phyloP scores from a whole-genome alignment of 495 filamentous ascomycete species.

The Penicillium atrosanguineum region DNA sequence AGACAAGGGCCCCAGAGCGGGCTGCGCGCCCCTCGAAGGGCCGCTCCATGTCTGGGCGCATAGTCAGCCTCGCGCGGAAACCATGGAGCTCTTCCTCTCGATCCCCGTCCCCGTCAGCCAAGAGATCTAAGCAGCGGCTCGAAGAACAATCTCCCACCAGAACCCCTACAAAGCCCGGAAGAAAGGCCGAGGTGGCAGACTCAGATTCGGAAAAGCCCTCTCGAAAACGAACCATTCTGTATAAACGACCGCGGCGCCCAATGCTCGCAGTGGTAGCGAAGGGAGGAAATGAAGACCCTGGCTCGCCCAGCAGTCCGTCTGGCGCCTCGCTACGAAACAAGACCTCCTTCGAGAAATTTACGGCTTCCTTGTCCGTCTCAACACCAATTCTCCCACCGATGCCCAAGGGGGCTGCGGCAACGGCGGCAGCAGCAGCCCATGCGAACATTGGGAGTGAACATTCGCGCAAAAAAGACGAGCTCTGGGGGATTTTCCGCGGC shows the following conservation, averaged over 20 bases:
- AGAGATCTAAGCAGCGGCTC: slow-evolving; percentile 28
- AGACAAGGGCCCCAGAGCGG: slow-evolving; percentile 39
- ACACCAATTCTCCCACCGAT: slow-evolving; percentile 51
- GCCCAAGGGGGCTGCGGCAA: slow-evolving; percentile 39
- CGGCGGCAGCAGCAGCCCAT: slow-evolving; percentile 35
- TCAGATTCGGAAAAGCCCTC: slow-evolving; percentile 25
- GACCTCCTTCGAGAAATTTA: slow-evolving; percentile 58
- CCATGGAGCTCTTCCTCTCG: slow-evolving; percentile 66
- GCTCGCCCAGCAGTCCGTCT: slow-evolving; percentile 43
- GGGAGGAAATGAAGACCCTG: slow-evolving; percentile 39
- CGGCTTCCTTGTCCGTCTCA: slow-evolving; percentile 44
- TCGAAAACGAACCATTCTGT: slow-evolving; percentile 39
- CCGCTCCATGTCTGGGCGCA: slow-evolving; percentile 59
- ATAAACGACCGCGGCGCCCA: slow-evolving; percentile 50
- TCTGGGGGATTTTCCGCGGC: slow-evolving; percentile 82
- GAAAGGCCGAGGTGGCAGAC: slow-evolving; percentile 26
- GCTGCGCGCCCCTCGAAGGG: slow-evolving; percentile 44
- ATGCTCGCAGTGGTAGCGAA: slow-evolving; percentile 50
- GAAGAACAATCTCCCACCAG: slow-evolving; percentile 39
- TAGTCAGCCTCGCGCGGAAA: slow-evolving; percentile 63
- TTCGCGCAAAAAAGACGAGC: slow-evolving; percentile 69
- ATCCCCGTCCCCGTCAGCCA: slow-evolving; percentile 57
- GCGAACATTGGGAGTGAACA: slow-evolving; percentile 32
- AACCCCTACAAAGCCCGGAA: slow-evolving; percentile 7
- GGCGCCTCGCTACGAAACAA: slow-evolving; percentile 55